Evolutionary conservation across 345 rosid species (phyloP).

Genomic region (Cardamine resedifolia): DNA sequence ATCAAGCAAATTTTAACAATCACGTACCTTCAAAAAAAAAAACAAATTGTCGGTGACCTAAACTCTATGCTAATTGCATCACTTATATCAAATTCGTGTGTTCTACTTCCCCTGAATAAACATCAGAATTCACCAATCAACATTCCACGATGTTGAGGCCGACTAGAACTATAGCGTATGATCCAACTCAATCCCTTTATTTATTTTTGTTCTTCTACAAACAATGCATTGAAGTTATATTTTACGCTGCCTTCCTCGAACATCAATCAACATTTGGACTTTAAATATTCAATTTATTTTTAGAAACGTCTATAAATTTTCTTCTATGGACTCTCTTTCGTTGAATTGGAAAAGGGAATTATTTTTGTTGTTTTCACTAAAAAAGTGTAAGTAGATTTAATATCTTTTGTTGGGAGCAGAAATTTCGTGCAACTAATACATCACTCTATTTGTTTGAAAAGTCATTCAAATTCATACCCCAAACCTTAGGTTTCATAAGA

Average conservation of each 20-base stretch:
- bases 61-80: no score
- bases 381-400: neutral
- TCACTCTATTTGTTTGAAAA: neutral
- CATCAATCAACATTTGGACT: neutral
- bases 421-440: neutral
- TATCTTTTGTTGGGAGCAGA: neutral
- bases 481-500: neutral
- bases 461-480: neutral
- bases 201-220: no score
- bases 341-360: neutral
- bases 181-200: neutral
- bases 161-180: neutral
- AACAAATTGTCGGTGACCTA: no score
- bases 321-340: neutral
- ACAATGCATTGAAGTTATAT: neutral
- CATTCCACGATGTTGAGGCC: neutral
- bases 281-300: neutral
- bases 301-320: neutral
- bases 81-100: no score
- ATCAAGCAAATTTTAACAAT: no score
- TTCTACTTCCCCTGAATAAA: no score
- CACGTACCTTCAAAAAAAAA: no score
- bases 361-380: neutral
- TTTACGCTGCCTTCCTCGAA: neutral
- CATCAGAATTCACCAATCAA: neutral